Evolutionary conservation across 2,329 filamentous ascomycete species (phyloP), one percentile per base, ranked within the genome.

Genomic region (Fusarium fujikuroi): DNA sequence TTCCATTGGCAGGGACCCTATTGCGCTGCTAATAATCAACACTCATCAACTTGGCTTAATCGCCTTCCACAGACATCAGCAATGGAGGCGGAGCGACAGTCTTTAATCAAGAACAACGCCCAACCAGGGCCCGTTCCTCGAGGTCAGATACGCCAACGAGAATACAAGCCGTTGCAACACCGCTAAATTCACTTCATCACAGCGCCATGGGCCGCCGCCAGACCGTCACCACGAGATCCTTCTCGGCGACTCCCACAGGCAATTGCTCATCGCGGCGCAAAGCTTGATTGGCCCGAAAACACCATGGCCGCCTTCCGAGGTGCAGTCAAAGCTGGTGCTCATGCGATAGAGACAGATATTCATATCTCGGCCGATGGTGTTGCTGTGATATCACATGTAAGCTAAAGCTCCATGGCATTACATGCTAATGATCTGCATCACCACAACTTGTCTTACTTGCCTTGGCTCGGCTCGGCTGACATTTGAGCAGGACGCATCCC

Each of bases 261-360:
- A 62, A 94, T 96, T 72, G 92, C 92, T 3, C 93, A 95, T 83
- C 87, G 93, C 64, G 93, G 93, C 49, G 94, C 92, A 86, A 95
- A 93, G 80, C 90, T 91, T 2, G 87, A 87, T 58, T 93, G 88
- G 75, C 94, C 95, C 0, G 95, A 98, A 82, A 98, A 98, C 83
- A 92, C 93, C 4, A 90, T 98, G 87, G 88, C 86, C 21, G 92
- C 93, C 12, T 97, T 97, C 83, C 85, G 85, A 64, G 92, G 88
- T 34, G 95, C 95, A 3, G 87, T 95, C 5, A 85, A 90, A 37
- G 91, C 90, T 23, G 94, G 94, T 25, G 90, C 93, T 1, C 90
- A 97, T 77, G 95, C 92, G 0, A 85, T 98, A 34, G 95, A 98
- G 84, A 97, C 94, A 23, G 95, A 98, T 78, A 82, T 98, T 14